Base-by-base conservation (phyloP, 2,329 filamentous ascomycete genomes). In the Coleophoma crateriformis region DNA sequence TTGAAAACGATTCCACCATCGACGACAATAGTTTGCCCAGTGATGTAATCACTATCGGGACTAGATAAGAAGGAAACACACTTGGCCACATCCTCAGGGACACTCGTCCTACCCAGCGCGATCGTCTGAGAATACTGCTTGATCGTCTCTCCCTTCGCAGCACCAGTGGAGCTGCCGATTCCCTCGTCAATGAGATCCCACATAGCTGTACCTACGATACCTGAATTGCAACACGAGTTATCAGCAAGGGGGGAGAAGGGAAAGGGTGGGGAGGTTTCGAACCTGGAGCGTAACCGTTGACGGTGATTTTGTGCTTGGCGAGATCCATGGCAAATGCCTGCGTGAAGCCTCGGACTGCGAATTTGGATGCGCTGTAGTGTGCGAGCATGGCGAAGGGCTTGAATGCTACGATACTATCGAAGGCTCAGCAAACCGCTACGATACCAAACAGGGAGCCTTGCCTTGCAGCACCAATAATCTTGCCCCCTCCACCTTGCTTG, bases 161-260 rank as follows among this genome's bases (percentile, higher is more conserved):
- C 67, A 0, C 77, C 81, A 1, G 65, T 70, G 50, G 72, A 71
- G 61, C 77, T 71, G 1, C 74, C 79, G 33, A 85, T 54, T 50
- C 76, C 76, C 54, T 79, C 76, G 52, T 87, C 84, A 48, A 87
- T 85, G 2, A 79, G 60, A 42, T 86, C 82, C 83, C 83, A 87
- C 82, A 87, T 87, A 0, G 72, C 69, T 0, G 82, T 86, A 0
- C 76, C 81, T 0, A 87, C 81, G 44, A 87, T 84, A 75, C 3
- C 35, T 38, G 8, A 7, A 8, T 14, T n/a, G 15, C 15, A 14
- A 38, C 14, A 3, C 13, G 35, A 38, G 14, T 8, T 7, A 27
- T 27, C 27, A 38, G 35, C 11, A 17, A 38, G 35, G 14, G 35
- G 11, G 8, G 7, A n/a, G 15, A 7, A 38, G 3, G 14, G 13